Conservation (phyloP, 257 asterid genomes). For the Penstemon newberryi region DNA sequence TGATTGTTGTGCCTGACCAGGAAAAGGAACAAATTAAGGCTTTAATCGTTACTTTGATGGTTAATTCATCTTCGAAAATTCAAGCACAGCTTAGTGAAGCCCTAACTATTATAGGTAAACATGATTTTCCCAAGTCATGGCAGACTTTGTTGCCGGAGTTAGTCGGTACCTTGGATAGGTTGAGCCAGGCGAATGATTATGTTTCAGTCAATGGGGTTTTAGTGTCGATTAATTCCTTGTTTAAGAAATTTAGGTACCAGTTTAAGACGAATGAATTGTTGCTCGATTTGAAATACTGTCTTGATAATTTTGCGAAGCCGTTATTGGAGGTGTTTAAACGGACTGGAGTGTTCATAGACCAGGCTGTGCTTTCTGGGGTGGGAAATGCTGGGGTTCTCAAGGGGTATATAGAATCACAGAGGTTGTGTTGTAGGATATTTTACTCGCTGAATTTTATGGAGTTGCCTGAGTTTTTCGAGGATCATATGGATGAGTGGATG, state of each 20-base stretch:
- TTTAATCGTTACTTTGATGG: slow-evolving; percentile 69
- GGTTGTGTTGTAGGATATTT: slow-evolving; percentile 83
- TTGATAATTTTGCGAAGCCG: slow-evolving; percentile 77
- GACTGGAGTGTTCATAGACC: slow-evolving; percentile 60
- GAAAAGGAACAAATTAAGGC: slow-evolving; percentile 82
- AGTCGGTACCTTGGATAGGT: slow-evolving; percentile 52
- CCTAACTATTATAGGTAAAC: slow-evolving; percentile 70
- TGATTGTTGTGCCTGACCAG: slow-evolving; percentile 44
- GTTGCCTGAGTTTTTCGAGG: slow-evolving; percentile 85
- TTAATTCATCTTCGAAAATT: slow-evolving; percentile 55
- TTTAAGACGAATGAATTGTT: slow-evolving; percentile 69
- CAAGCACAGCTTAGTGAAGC: slow-evolving; percentile 91
- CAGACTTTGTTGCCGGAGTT: slow-evolving; percentile 74
- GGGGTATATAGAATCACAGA: slow-evolving; percentile 78
- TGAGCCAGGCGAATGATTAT: slow-evolving; percentile 67
- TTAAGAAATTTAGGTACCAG: slow-evolving; percentile 75
- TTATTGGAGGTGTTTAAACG: slow-evolving; percentile 65
- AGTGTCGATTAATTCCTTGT: slow-evolving; percentile 62
- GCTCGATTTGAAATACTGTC: slow-evolving; percentile 76
- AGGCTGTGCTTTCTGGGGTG: slow-evolving; percentile 43
- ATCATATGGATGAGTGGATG: slow-evolving; percentile 94
- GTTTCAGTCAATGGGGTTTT: slow-evolving; percentile 80
- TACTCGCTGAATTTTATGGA: slow-evolving; percentile 75
- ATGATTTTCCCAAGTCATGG: slow-evolving; percentile 84
- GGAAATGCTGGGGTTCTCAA: slow-evolving; percentile 45